Conservation (phyloP, 1,139 yeast species). For the Geotrichum phurueaensis region DNA sequence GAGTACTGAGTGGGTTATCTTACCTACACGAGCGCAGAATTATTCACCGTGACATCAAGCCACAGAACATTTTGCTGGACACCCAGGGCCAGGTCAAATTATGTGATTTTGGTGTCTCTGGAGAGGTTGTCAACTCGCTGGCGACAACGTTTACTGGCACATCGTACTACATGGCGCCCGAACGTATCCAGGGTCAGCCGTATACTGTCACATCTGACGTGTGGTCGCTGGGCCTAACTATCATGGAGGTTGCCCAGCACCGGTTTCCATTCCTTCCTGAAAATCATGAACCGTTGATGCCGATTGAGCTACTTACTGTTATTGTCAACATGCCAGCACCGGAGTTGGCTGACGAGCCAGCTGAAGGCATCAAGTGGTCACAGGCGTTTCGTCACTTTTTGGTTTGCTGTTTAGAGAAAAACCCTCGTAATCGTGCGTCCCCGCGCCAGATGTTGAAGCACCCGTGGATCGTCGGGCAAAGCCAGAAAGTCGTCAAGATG, state of each 20-base stretch:
- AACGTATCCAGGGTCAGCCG: constrained; percentile 89
- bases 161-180: constrained; percentile 97
- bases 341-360: constrained; percentile 67
- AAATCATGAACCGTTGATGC: constrained; percentile 51
- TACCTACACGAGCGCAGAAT: constrained; percentile 82
- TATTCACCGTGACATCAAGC: constrained; percentile 86
- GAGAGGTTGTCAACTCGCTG: constrained; percentile 88
- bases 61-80: constrained; percentile 80
- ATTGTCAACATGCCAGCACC: constrained; percentile 78
- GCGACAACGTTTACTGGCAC: constrained; percentile 98
- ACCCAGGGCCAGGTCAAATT: constrained; percentile 73
- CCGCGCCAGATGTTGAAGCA: constrained; percentile 89
- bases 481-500: constrained; percentile 69
- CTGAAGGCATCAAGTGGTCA: constrained; percentile 73
- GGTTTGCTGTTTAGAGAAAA: constrained; percentile 73
- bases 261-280: constrained; percentile 61
- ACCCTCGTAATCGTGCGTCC: constrained; percentile 73
- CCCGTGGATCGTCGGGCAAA: constrained; percentile 84
- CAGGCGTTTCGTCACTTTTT: constrained; percentile 77
- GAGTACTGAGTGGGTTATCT: constrained; percentile 75
- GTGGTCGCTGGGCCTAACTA: constrained; percentile 90
- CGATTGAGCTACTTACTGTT: constrained; percentile 77
- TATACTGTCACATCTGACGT: constrained; percentile 92
- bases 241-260: constrained; percentile 88
- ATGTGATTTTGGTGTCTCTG: constrained; percentile 98